phyloP scores from a whole-genome alignment of 208 protist species.

The Acanthamoeba quina region DNA sequence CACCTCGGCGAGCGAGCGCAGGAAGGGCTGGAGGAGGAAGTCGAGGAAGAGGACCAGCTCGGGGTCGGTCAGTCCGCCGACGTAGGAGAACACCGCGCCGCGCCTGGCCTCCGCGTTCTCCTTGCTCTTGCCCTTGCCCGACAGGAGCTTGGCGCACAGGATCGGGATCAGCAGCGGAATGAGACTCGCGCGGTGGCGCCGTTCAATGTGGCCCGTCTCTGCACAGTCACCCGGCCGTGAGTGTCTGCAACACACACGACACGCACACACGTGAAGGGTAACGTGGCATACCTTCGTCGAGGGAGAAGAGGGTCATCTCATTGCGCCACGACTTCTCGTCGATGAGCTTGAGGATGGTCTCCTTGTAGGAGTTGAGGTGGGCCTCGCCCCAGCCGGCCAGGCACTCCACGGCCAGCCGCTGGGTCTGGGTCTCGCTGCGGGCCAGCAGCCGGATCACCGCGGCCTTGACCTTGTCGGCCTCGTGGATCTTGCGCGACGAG shows the following conservation, averaged over 20 bases:
- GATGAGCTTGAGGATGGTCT: conserved; percentile 49
- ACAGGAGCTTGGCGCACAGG: conserved; percentile 66
- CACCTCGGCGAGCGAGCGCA: background rate
- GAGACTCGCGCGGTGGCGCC: conserved; percentile 20
- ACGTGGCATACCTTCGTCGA: background rate
- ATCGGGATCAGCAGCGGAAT: conserved; percentile 71
- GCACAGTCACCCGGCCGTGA: too few species aligned
- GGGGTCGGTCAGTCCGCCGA: conserved; percentile 19
- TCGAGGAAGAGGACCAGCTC: conserved; percentile 62
- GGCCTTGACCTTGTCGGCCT: conserved; percentile 54
- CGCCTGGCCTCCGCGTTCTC: conserved; percentile 59
- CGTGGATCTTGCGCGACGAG: background rate
- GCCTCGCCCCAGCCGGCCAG: conserved; percentile 67
- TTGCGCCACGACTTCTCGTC: conserved; percentile 51
- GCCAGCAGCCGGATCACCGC: conserved; percentile 47
- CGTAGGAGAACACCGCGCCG: conserved; percentile 58
- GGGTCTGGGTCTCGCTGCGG: conserved; percentile 54
- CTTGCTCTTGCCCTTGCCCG: conserved; percentile 66
- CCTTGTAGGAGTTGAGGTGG: conserved; percentile 69
- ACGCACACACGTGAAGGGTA: background rate
- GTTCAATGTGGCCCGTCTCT: conserved; percentile 39
- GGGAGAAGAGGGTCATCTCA: conserved; percentile 68
- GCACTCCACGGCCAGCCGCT: conserved; percentile 71
- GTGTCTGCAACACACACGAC: too few species aligned
- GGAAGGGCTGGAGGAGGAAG: conserved; percentile 69